Base-by-base conservation (phyloP, 106 monocot species). In the Allium fistulosum region DNA sequence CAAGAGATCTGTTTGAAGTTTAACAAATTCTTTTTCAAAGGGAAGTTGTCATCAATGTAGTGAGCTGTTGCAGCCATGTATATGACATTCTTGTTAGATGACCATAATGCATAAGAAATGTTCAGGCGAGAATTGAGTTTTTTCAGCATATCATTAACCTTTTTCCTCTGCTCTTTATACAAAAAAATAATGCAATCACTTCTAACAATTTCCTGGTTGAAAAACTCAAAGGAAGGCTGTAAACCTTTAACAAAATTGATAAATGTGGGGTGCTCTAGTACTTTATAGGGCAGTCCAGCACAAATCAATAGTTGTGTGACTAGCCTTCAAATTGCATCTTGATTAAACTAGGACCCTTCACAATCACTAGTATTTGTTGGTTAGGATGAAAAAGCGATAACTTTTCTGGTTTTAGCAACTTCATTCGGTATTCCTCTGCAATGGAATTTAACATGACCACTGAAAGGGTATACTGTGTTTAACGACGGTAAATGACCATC, bases 21-120 rank as follows among this genome's bases (percentile, higher is more conserved):
- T 11, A 76, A 58, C 16, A 63, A 57, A 15, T 70, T 76, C 48
- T 63, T 76, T 9, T 27, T 61, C 47, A 70, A 64, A 17, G 27
- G 45, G 48, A 76, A 76, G 55, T 64, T 49, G 8, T 27, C 56
- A 70, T 63, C 48, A 26, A 70, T 64, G 53, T 63, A 76, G 56
- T 77, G 77, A 17, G 77, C 63, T 49, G 13, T 66, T 17, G 66
- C 28, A 10, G 26, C 46, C 26, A 77, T 71, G 14, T 77, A 77
- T 37, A 56, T 48, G 53, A 52, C 52, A 26, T 53, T 53, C 37
- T 67, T 18, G 26, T 53, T 9, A 0, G 51, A 52, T 22, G 57
- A 58, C 76, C 72, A 81, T 7, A 72, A 13, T 69, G 71, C 81
- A 61, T 14, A 71, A 11, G 72, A 75, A 16, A 81, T 69, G 49